These are phyloP conservation scores for Paradendryphiella salina DNA, from an alignment of 2,329 filamentous ascomycete species.

Conservation along the genomic window DNA sequence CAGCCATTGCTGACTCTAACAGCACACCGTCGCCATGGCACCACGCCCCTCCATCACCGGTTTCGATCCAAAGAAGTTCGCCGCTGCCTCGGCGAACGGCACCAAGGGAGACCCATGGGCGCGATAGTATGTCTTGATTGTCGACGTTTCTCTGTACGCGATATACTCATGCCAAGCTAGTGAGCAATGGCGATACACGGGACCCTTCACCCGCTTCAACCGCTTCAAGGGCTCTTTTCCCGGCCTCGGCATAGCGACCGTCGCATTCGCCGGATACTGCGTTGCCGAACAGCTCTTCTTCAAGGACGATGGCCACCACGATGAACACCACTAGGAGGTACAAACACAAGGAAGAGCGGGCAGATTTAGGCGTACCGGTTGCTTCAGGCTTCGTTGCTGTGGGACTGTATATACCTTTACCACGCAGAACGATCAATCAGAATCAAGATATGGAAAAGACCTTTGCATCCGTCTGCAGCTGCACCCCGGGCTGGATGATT, in stretches of 20 bases:
- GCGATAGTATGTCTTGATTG: constrained; percentile 56
- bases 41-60: constrained; percentile 78
- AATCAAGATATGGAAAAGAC: neutral
- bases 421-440: constrained; percentile 24
- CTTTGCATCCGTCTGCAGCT: neutral
- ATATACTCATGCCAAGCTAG: constrained; percentile 54
- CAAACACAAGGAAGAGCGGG: constrained; percentile 2
- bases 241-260: constrained; percentile 87
- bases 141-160: neutral
- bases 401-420: constrained; percentile 44
- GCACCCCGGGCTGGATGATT: too few species aligned
- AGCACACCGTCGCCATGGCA: constrained; percentile 51
- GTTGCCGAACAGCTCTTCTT: constrained; percentile 87
- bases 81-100: constrained; percentile 65
- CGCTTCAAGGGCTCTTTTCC: constrained; percentile 86
- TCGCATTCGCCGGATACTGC: constrained; percentile 88
- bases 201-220: constrained; percentile 84
- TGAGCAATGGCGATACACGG: constrained; percentile 92
- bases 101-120: constrained; percentile 65
- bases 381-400: constrained; percentile 31
- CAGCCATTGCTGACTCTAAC: constrained; percentile 22
- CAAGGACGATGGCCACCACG: constrained; percentile 58
- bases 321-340: constrained; percentile 9
- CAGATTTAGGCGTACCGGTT: constrained; percentile 36
- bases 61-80: constrained; percentile 84